Conservation (phyloP, 2,329 filamentous ascomycete species). For the Phialophora chinensis region DNA sequence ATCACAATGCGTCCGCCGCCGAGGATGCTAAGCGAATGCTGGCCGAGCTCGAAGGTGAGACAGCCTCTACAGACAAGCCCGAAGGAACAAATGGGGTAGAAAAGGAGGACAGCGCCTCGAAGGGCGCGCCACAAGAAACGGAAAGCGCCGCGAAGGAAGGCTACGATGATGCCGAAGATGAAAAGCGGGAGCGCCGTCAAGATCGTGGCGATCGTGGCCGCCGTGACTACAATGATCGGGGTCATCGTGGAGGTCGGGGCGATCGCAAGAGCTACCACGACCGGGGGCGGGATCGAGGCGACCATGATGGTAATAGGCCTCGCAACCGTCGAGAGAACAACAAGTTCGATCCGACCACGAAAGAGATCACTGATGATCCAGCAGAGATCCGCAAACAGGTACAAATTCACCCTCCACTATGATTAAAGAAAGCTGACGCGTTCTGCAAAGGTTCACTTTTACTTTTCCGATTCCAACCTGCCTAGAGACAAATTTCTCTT, state of each 20-base stretch:
- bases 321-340: constrained; percentile 59
- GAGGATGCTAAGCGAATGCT: constrained; percentile 55
- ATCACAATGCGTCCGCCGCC: constrained; percentile 51
- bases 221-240: constrained; percentile 8
- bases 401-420: constrained; percentile 29
- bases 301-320: constrained; percentile 43
- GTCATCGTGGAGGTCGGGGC: constrained; percentile 19
- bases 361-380: constrained; percentile 76
- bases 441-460: constrained; percentile 79
- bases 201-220: constrained; percentile 32
- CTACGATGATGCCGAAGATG: constrained; percentile 18
- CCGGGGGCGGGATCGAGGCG: constrained; percentile 33
- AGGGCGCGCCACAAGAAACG: constrained; percentile 47
- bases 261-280: constrained; percentile 16
- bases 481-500: constrained; percentile 87
- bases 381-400: constrained; percentile 83
- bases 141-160: constrained; percentile 21
- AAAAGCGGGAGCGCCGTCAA: constrained; percentile 28
- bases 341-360: constrained; percentile 72
- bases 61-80: constrained; percentile 12
- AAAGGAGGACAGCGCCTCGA: constrained; percentile 43
- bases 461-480: constrained; percentile 91
- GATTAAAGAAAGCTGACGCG: constrained; percentile 4
- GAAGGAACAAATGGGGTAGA: constrained; percentile 27
- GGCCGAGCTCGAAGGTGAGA: constrained; percentile 52